phyloP scores from a whole-genome alignment of 768 basidiomycete species.

The Leccinum truebloodii region DNA sequence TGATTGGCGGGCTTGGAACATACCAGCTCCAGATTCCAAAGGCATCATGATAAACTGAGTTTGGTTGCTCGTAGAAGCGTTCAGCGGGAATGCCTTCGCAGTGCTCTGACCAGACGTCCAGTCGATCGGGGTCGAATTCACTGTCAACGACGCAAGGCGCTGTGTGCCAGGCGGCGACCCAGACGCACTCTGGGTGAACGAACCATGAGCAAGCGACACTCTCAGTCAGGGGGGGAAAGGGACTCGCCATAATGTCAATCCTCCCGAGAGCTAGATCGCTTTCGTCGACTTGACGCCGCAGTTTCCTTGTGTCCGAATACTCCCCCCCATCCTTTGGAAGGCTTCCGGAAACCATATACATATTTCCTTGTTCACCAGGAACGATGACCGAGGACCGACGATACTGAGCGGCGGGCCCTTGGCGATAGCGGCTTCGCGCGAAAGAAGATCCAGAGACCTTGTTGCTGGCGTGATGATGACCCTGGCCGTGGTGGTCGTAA shows the following conservation, averaged over 20 bases:
- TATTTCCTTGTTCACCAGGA: slow-evolving; percentile 27
- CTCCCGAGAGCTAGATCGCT: slow-evolving; percentile 38
- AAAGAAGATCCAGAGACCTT: slow-evolving; percentile 19
- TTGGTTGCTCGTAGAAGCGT: slow-evolving; percentile 48
- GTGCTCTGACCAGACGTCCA: slow-evolving; percentile 30
- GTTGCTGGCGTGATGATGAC: slow-evolving; percentile 2
- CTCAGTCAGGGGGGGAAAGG: background rate
- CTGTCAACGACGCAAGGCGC: slow-evolving; percentile 25
- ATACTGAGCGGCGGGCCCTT: slow-evolving; percentile 5
- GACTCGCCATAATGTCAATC: slow-evolving; percentile 51
- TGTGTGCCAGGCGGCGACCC: slow-evolving; percentile 2
- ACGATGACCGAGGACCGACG: slow-evolving; percentile 28
- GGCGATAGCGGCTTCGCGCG: slow-evolving; percentile 23
- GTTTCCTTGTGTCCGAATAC: background rate
- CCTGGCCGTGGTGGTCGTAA: background rate
- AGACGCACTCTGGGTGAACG: slow-evolving; percentile 6
- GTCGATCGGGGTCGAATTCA: slow-evolving; percentile 25
- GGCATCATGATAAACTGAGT: slow-evolving; percentile 46
- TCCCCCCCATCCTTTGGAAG: background rate
- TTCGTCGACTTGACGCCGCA: slow-evolving; percentile 16
- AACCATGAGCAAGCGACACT: slow-evolving; percentile 9
- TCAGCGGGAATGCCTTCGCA: slow-evolving; percentile 41
- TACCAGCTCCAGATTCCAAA: slow-evolving; percentile 16
- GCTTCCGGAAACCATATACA: slow-evolving; percentile 27
- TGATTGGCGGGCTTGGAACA: slow-evolving; percentile 1